Evolutionary conservation across 345 rosid species (phyloP).

Genomic region (Syzygium aromaticum): DNA sequence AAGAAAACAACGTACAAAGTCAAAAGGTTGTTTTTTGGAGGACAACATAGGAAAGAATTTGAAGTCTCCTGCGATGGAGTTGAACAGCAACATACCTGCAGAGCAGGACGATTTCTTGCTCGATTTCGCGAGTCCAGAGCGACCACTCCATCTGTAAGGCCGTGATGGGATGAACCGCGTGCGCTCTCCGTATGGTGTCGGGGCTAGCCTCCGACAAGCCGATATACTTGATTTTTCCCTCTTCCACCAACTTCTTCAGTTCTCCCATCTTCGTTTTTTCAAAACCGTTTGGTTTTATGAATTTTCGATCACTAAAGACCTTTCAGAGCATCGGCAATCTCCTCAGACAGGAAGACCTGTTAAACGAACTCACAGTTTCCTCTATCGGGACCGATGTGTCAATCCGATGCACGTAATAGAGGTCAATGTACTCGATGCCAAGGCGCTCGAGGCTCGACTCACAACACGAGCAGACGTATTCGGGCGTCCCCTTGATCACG

Average conservation of each 20-base stretch:
- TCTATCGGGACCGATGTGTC: not conserved
- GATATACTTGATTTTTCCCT: constrained; percentile 32
- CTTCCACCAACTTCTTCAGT: constrained; percentile 31
- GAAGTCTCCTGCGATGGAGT: not conserved
- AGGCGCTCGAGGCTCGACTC: not conserved
- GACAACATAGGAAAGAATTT: not conserved
- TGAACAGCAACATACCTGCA: not conserved
- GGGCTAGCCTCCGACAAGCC: constrained; percentile 42
- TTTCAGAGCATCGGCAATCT: not conserved
- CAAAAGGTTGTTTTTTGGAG: not conserved
- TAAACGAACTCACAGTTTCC: not conserved
- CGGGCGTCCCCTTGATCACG: not conserved
- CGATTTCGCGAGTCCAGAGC: constrained; percentile 33
- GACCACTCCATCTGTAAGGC: constrained; percentile 37
- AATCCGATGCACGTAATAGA: not conserved
- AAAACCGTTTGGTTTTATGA: not conserved
- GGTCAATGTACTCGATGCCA: not conserved
- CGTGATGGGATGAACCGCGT: constrained; percentile 37
- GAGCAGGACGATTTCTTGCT: constrained; percentile 28
- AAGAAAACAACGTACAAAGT: not conserved
- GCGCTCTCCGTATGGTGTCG: constrained; percentile 32
- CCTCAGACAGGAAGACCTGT: not conserved
- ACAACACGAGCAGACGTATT: not conserved
- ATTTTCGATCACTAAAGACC: not conserved
- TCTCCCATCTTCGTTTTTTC: constrained; percentile 13